Evolutionary conservation across 2,329 filamentous ascomycete species (phyloP).

Genomic region (Colletotrichum godetiae): DNA sequence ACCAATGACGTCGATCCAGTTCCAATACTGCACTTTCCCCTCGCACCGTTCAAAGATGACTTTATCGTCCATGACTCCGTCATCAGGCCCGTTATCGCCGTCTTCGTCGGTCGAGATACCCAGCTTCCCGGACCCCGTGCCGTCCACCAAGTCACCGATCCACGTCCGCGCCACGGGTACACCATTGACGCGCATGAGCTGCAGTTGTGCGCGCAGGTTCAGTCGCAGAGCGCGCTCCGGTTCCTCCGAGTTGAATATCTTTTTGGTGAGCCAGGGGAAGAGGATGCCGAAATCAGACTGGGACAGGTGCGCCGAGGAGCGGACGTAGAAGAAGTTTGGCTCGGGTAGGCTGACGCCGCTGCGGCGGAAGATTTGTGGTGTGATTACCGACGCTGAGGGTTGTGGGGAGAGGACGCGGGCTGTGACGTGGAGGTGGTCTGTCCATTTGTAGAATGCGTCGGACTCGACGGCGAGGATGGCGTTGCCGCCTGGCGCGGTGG

Average conservation of each 20-base stretch:
- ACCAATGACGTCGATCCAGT: slow-evolving; percentile 64
- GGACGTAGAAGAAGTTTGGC: slow-evolving; percentile 81
- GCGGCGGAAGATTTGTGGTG: slow-evolving; percentile 52
- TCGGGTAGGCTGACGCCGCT: slow-evolving; percentile 55
- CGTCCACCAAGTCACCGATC: slow-evolving; percentile 62
- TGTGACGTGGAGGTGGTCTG: slow-evolving; percentile 75
- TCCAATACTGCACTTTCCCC: slow-evolving; percentile 58
- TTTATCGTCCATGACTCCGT: slow-evolving; percentile 59
- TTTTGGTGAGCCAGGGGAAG: slow-evolving; percentile 77
- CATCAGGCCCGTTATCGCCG: slow-evolving; percentile 40
- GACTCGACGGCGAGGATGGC: slow-evolving; percentile 79
- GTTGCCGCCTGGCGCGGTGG: slow-evolving; percentile 63
- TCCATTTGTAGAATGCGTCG: slow-evolving; percentile 84
- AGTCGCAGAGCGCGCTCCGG: slow-evolving; percentile 66
- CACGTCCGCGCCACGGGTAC: slow-evolving; percentile 62
- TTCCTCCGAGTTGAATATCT: slow-evolving; percentile 66
- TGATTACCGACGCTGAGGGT: slow-evolving; percentile 56
- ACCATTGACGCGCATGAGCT: slow-evolving; percentile 62
- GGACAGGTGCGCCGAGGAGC: slow-evolving; percentile 80
- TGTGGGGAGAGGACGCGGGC: slow-evolving; percentile 73
- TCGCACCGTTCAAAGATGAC: slow-evolving; percentile 61
- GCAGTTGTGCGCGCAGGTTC: slow-evolving; percentile 62
- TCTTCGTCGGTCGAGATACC: slow-evolving; percentile 14
- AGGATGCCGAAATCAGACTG: slow-evolving; percentile 87
- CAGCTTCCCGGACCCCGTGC: slow-evolving; percentile 50